Conservation (phyloP, 73 alveolate genomes). For the Paramecium sonneborni region DNA sequence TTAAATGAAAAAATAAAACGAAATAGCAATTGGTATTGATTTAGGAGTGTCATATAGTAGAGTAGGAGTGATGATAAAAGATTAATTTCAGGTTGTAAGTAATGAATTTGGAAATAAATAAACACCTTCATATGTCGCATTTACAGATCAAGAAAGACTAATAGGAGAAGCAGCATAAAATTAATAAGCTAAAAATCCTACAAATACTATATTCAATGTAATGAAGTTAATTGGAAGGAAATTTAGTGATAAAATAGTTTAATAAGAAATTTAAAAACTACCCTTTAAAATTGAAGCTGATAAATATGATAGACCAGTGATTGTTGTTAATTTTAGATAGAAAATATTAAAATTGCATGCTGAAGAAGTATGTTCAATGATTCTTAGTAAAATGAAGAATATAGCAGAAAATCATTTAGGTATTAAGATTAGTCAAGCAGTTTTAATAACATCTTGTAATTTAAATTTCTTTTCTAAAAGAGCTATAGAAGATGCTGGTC, state of each 20-base stretch:
- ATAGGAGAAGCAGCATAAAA: constrained; percentile 87
- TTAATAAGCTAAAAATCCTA: constrained; percentile 79
- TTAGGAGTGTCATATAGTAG: constrained; percentile 94
- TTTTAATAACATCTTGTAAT: constrained; percentile 88
- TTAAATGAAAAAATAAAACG: neutral
- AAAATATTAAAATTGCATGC: constrained; percentile 71
- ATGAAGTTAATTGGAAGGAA: constrained; percentile 91
- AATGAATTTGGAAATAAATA: constrained; percentile 84
- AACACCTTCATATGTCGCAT: constrained; percentile 88
- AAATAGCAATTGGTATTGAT: constrained; percentile 85
- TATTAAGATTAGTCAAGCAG: constrained; percentile 80
- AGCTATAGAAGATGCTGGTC: constrained; percentile 95
- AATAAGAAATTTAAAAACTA: constrained; percentile 85
- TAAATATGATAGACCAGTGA: constrained; percentile 80
- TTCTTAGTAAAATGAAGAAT: constrained; percentile 79
- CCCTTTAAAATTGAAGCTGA: constrained; percentile 74
- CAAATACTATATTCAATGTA: constrained; percentile 80
- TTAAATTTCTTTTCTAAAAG: constrained; percentile 89
- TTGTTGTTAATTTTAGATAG: constrained; percentile 63
- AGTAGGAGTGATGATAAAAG: constrained; percentile 83
- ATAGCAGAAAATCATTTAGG: constrained; percentile 82
- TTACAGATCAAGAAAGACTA: constrained; percentile 81
- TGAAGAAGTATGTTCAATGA: constrained; percentile 82
- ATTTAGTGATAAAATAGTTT: constrained; percentile 80
- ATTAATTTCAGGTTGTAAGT: constrained; percentile 83